A percentile compares a stretch with the other conserved stretches of the same genome.
These are phyloP conservation scores for Colletotrichum eleusines DNA, from an alignment of 2,329 filamentous ascomycete genomes.

Conservation along the genomic window DNA sequence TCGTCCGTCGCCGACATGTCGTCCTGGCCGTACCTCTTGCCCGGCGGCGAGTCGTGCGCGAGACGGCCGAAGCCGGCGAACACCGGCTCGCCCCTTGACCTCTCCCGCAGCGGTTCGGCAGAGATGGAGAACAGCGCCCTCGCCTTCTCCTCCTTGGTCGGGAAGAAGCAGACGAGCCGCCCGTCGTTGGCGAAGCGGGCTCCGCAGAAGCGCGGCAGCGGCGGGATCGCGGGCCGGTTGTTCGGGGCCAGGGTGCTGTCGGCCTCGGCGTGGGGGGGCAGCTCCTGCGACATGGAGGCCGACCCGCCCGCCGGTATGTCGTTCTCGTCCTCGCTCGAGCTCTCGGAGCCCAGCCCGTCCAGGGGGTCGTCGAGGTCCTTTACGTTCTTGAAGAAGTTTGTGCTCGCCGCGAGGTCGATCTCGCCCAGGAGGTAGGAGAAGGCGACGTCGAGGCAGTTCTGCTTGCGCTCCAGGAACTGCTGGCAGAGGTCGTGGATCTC, in stretches of 20 bases:
- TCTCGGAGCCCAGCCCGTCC: constrained; percentile 75
- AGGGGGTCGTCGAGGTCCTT: constrained; percentile 71
- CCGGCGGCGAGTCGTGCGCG: constrained; percentile 62
- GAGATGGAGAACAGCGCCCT: constrained; percentile 62
- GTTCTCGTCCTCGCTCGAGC: constrained; percentile 84
- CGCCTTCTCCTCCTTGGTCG: constrained; percentile 73
- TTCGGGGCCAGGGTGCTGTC: constrained; percentile 65
- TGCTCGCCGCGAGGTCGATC: constrained; percentile 70
- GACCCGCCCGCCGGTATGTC: constrained; percentile 65
- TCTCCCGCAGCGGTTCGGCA: constrained; percentile 60
- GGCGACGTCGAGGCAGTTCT: constrained; percentile 72
- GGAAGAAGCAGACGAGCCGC: constrained; percentile 75
- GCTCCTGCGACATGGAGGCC: constrained; percentile 72
- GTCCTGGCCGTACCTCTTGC: constrained; percentile 60
- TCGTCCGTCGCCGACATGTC: constrained; percentile 65
- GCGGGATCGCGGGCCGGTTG: constrained; percentile 66
- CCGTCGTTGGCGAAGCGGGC: constrained; percentile 73
- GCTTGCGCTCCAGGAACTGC: constrained; percentile 67
- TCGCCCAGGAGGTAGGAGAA: constrained; percentile 75
- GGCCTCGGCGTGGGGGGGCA: constrained; percentile 65
- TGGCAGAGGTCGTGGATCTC: constrained; percentile 69
- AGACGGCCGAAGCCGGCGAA: constrained; percentile 70
- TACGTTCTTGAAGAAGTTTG: constrained; percentile 72
- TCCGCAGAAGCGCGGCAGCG: constrained; percentile 69
- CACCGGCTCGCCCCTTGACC: constrained; percentile 65